Conservation (phyloP, 306 rosid genomes). For the Clitoria ternatea region DNA sequence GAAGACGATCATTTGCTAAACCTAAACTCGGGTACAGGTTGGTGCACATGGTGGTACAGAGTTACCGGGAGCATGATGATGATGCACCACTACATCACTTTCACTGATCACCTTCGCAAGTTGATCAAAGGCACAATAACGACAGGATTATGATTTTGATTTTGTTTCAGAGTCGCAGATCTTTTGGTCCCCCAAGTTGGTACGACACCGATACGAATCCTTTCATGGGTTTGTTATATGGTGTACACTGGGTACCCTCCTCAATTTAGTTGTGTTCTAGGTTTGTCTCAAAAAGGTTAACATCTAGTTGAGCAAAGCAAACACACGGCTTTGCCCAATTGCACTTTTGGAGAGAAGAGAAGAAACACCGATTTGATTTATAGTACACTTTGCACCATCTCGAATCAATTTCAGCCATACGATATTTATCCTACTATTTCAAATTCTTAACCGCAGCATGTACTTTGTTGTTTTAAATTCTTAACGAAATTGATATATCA, state of each 20-base stretch:
- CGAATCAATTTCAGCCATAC: no score
- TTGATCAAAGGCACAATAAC: not conserved
- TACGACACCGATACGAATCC: conserved; percentile 29
- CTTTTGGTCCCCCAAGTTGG: conserved; percentile 48
- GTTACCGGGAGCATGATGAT: no score
- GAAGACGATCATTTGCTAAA: no score
- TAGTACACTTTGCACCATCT: not conserved
- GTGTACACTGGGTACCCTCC: not conserved
- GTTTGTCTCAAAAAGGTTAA: conserved; percentile 8
- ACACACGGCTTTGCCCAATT: not conserved
- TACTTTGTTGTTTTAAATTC: no score
- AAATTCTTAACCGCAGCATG: no score
- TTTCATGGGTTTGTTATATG: not conserved
- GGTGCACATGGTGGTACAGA: no score
- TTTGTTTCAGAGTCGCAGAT: conserved; percentile 27
- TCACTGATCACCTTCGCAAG: not conserved
- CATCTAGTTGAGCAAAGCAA: not conserved
- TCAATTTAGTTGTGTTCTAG: not conserved
- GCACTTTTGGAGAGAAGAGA: not conserved
- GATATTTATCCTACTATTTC: no score
- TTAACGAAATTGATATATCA: no score
- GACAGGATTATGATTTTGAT: conserved; percentile 24
- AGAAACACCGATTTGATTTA: not conserved
- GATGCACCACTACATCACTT: not conserved
- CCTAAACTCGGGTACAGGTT: no score